phyloP scores from a whole-genome alignment of 1,284 basidiomycete genomes.

The Ceratobasidium sp. region DNA sequence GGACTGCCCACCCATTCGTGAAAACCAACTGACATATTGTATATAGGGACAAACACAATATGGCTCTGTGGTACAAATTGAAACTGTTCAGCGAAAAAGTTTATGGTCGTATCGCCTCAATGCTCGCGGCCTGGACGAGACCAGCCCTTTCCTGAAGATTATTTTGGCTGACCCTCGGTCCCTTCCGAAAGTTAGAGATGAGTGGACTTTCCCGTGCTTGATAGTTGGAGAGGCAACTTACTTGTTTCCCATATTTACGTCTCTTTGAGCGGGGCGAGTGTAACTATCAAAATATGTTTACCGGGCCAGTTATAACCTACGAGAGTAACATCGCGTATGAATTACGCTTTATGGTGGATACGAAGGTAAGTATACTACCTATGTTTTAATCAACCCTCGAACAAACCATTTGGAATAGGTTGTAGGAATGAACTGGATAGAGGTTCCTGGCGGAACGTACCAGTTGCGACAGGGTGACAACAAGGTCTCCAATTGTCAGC shows the following conservation, averaged over 20 bases:
- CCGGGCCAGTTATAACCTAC: conserved; percentile 71
- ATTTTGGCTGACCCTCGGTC: conserved; percentile 75
- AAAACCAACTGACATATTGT: background rate
- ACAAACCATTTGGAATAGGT: conserved; percentile 62
- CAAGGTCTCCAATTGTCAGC: conserved; percentile 84
- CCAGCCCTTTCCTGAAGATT: conserved; percentile 84
- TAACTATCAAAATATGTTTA: conserved; percentile 74
- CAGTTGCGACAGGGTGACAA: conserved; percentile 64
- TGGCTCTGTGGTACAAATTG: conserved; percentile 65
- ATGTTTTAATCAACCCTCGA: background rate
- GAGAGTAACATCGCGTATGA: conserved; percentile 93
- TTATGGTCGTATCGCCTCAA: conserved; percentile 81
- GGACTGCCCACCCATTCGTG: conserved; percentile 49
- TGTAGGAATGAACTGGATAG: conserved; percentile 98
- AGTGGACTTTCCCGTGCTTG: conserved; percentile 58
- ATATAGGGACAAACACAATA: conserved; percentile 52
- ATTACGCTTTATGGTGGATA: conserved; percentile 96
- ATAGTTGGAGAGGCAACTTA: conserved; percentile 46
- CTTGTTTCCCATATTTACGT: conserved; percentile 62
- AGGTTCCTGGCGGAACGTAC: conserved; percentile 85
- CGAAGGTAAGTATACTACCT: conserved; percentile 66
- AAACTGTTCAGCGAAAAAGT: conserved; percentile 74
- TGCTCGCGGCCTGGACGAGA: conserved; percentile 69
- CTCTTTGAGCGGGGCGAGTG: conserved; percentile 88
- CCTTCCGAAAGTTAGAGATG: conserved; percentile 89